Evolutionary conservation across 345 rosid genomes (phyloP).

Genomic region (Dipteronia dyeriana): DNA sequence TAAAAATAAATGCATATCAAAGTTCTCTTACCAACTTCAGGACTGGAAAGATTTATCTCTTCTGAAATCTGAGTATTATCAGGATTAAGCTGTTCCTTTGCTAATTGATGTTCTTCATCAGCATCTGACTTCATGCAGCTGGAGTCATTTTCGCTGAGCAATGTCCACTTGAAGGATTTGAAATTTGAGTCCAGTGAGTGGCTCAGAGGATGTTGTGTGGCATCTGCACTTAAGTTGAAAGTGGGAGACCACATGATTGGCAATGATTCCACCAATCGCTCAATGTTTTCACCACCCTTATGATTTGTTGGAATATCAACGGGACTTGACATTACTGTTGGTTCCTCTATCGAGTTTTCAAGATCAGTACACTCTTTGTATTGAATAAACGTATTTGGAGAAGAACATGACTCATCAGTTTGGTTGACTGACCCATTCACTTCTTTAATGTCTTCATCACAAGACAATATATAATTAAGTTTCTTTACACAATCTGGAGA

Average conservation of each 20-base stretch:
- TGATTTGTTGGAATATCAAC: constrained; percentile 45
- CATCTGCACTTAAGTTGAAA: constrained; percentile 31
- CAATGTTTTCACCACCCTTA: constrained; percentile 33
- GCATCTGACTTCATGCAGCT: constrained; percentile 32
- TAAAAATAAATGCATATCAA: not conserved
- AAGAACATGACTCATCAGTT: constrained; percentile 29
- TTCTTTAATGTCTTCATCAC: constrained; percentile 24
- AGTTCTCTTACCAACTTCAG: constrained; percentile 61
- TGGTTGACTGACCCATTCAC: constrained; percentile 14
- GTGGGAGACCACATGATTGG: constrained; percentile 50
- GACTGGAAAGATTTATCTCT: constrained; percentile 39
- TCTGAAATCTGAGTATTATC: constrained; percentile 38
- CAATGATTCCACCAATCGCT: constrained; percentile 59
- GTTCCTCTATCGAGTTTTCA: constrained; percentile 33
- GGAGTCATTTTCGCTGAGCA: constrained; percentile 34
- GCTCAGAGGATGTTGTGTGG: constrained; percentile 44
- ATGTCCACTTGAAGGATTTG: constrained; percentile 39
- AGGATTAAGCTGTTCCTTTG: constrained; percentile 22
- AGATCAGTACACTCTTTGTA: constrained; percentile 27
- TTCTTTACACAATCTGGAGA: constrained; percentile 29
- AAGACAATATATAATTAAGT: constrained; percentile 24
- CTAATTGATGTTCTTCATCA: constrained; percentile 29
- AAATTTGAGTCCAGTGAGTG: constrained; percentile 59
- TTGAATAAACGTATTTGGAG: constrained; percentile 24
- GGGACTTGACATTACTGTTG: constrained; percentile 42